Conservation (phyloP, 805 yeast species). For the Pichia insulana region DNA sequence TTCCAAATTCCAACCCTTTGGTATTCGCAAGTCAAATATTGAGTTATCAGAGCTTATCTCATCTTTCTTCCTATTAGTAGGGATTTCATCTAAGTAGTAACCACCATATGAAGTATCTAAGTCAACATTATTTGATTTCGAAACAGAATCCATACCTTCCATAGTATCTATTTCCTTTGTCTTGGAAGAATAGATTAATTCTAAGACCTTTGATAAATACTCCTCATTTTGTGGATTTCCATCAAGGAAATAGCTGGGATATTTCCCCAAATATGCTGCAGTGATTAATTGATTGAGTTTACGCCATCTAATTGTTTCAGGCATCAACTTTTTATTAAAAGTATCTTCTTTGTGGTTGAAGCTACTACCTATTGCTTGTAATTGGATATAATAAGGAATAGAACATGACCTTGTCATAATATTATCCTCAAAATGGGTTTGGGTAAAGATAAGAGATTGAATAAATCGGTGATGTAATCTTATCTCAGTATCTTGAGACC, state of each 20-base stretch:
- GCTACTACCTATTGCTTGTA: constrained; percentile 4
- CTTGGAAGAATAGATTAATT: neutral
- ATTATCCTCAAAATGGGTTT: too few species aligned
- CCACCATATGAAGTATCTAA: neutral
- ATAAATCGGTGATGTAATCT: too few species aligned
- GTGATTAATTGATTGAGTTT: constrained; percentile 2
- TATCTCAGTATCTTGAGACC: too few species aligned
- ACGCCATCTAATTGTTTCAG: constrained; percentile 7
- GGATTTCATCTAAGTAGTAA: constrained; percentile 5
- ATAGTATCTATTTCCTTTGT: neutral
- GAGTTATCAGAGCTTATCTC: neutral
- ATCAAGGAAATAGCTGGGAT: constrained; percentile 6
- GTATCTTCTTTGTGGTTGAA: constrained; percentile 1
- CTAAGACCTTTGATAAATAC: constrained; percentile 4
- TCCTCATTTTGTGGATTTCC: constrained; percentile 1
- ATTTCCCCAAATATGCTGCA: constrained; percentile 6
- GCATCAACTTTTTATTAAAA: neutral
- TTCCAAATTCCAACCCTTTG: neutral
- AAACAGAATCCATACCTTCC: neutral
- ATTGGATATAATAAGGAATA: constrained; percentile 4
- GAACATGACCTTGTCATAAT: too few species aligned
- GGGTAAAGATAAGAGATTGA: too few species aligned
- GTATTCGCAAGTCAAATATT: neutral
- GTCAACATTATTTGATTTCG: neutral
- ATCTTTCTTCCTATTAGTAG: neutral